These are phyloP conservation scores for Leucosporidium creatinivorum DNA, from an alignment of 768 basidiomycete species.

Conservation along the genomic window DNA sequence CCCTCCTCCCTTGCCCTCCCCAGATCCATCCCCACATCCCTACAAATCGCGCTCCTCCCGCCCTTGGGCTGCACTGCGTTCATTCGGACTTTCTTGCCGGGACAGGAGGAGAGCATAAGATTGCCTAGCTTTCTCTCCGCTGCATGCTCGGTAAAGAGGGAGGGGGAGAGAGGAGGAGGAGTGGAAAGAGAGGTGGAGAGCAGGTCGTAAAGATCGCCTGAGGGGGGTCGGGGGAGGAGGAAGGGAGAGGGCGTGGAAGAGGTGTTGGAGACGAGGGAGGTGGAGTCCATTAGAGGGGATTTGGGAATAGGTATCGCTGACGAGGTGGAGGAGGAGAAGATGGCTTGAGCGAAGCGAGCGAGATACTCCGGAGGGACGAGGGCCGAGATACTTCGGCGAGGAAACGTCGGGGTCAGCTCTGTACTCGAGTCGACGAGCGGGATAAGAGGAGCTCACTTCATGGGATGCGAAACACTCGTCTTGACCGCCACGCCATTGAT, in stretches of 20 bases:
- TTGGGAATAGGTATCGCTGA: background rate
- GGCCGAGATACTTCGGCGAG: constrained; percentile 62
- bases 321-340: background rate
- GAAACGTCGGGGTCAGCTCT: too few relatives aligned
- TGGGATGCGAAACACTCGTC: constrained; percentile 43
- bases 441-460: constrained; percentile 63
- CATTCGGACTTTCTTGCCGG: constrained; percentile 73
- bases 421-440: background rate
- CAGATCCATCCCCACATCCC: constrained; percentile 72
- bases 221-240: background rate
- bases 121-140: constrained; percentile 57
- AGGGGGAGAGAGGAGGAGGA: constrained; percentile 28
- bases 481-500: constrained; percentile 27
- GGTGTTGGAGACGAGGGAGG: background rate
- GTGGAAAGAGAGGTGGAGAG: constrained; percentile 5
- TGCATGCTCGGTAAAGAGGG: constrained; percentile 11
- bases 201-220: constrained; percentile 18
- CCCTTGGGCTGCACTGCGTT: constrained; percentile 36
- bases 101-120: constrained; percentile 79
- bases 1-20: constrained; percentile 61
- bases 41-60: constrained; percentile 72
- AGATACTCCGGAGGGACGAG: constrained; percentile 58
- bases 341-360: constrained; percentile 44
- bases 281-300: background rate
- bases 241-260: background rate